Evolutionary conservation across 768 basidiomycete species (phyloP), one percentile per base, ranked within the genome.

Genomic region (Flagelloscypha sp.): DNA sequence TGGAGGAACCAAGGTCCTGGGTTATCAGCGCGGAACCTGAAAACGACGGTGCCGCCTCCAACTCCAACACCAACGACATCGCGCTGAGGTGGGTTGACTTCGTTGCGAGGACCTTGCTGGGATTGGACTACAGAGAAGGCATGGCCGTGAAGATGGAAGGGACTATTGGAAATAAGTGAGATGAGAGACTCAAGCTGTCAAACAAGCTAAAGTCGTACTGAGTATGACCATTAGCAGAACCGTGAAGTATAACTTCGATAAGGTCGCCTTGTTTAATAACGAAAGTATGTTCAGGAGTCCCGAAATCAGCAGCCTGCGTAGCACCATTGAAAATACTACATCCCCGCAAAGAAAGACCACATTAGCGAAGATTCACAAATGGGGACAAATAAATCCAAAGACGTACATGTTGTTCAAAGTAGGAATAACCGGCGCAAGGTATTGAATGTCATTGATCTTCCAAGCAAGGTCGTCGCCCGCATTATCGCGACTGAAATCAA

Each of bases 11-110:
- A 70, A 11, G 62, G 61, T 7, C 74, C 74, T 0, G 74, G 55
- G 49, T 76, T 76, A 46, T 77, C 68, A 4, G 74, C 70, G 15
- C 56, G 43, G 57, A 71, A 76, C 9, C 72, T 62, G 28, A 77
- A 43, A 3, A 62, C 64, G 13, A 65, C 63, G 7, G 51, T 50
- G n/a, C 52, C 48, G 1, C 43, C 32, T n/a, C 49, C 48, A 6
- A 49, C 38, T 20, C 32, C 44, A 10, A 71, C 59, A 24, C 30
- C 46, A 19, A 49, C 37, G 7, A 53, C 52, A 29, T 53, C 52
- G n/a, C 52, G 52, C 12, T 48, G 49, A n/a, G 52, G 49, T 8
- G 52, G 52, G 27, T 53, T 49, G 5, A 46, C 36, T 22, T 38
- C 49, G 41, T 53, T 53, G n/a, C 19, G 8, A 1, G 46, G 48